Percentiles rank a stretch among this genome's conserved stretches.
These are phyloP conservation scores for Thalassiosira allenii DNA, from an alignment of 352 stramenopile genomes.

Conservation along the genomic window DNA sequence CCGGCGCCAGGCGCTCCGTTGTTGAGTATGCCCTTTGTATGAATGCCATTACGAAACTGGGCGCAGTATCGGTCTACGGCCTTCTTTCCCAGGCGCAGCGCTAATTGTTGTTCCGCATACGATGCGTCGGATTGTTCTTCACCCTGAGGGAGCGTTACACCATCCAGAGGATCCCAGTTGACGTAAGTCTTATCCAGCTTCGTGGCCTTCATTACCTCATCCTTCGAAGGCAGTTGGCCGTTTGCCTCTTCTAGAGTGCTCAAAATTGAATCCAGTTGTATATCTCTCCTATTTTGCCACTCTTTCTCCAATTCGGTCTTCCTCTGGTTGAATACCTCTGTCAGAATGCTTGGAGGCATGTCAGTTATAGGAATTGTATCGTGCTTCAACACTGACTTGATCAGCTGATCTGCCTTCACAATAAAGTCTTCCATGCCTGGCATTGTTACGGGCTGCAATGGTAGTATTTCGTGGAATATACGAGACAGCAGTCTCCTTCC, in stretches of 20 bases:
- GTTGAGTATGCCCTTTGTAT: constrained; percentile 35
- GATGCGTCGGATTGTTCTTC: constrained; percentile 24
- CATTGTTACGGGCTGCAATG: constrained; percentile 36
- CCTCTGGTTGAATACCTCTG: background rate
- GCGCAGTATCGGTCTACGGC: constrained; percentile 42
- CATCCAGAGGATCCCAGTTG: constrained; percentile 2
- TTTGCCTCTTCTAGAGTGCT: background rate
- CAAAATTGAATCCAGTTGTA: constrained; percentile 11
- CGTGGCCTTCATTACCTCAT: constrained; percentile 10
- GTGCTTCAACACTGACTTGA: background rate
- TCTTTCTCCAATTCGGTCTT: background rate
- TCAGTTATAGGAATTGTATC: constrained; percentile 14
- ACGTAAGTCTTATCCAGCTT: background rate
- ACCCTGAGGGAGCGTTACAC: background rate
- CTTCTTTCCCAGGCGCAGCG: constrained; percentile 6
- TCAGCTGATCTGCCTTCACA: background rate
- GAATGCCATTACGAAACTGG: constrained; percentile 2
- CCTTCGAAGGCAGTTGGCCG: background rate
- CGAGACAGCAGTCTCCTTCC: constrained; percentile 1
- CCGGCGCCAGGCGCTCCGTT: constrained; percentile 44
- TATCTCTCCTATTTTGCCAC: background rate
- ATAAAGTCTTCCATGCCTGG: constrained; percentile 34
- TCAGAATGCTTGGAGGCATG: constrained; percentile 23
- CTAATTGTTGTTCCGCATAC: constrained; percentile 39
- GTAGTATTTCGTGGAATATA: constrained; percentile 25